Percentiles rank a stretch among this genome's conserved stretches.
Evolutionary conservation across 2,329 filamentous ascomycete species (phyloP).

Genomic region (Microascus cirrosus): DNA sequence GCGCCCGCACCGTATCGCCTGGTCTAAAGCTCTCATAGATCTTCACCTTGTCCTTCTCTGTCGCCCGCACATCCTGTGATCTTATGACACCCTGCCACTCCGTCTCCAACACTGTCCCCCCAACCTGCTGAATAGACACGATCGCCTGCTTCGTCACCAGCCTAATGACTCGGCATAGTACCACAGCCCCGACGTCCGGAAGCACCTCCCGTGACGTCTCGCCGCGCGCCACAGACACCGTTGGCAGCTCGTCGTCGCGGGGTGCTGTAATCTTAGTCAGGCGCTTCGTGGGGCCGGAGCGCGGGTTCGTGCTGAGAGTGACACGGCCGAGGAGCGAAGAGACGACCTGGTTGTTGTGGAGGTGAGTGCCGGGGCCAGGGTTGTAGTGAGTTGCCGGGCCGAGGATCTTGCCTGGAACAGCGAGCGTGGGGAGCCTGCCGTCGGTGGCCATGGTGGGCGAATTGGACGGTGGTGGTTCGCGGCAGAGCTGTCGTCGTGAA

Average conservation of each 20-base stretch:
- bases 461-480: background rate
- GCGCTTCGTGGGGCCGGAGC: conserved; percentile 43
- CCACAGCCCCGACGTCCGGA: conserved; percentile 68
- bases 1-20: conserved; percentile 80
- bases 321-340: conserved; percentile 74
- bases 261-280: conserved; percentile 44
- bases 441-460: conserved; percentile 19
- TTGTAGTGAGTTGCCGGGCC: conserved; percentile 55
- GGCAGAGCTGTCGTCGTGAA: background rate
- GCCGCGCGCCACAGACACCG: conserved; percentile 42
- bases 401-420: conserved; percentile 73
- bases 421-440: conserved; percentile 32
- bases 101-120: conserved; percentile 59
- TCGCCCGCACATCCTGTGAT: conserved; percentile 83
- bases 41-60: conserved; percentile 90
- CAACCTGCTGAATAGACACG: conserved; percentile 76
- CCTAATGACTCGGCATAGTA: conserved; percentile 77
- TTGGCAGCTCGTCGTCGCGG: conserved; percentile 31
- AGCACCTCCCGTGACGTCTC: conserved; percentile 56
- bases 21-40: conserved; percentile 87
- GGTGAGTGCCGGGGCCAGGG: conserved; percentile 74
- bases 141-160: conserved; percentile 78
- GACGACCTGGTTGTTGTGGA: conserved; percentile 63
- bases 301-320: conserved; percentile 34
- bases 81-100: conserved; percentile 80